Base-by-base conservation (phyloP, 106 monocot genomes). In the Dendrobium officinale region DNA sequence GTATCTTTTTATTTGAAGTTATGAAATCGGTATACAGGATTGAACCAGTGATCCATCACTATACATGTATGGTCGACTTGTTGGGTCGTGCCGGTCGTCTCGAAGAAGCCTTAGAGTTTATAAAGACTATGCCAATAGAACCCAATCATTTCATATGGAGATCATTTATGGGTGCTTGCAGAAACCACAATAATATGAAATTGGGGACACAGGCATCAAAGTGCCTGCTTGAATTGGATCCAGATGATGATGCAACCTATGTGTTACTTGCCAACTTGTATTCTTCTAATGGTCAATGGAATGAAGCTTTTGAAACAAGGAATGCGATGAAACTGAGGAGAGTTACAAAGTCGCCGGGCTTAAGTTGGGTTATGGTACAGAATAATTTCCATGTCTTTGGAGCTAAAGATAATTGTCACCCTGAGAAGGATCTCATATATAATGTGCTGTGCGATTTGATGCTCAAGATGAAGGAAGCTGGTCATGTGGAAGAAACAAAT, bases 1-100 rank as follows among this genome's bases (percentile, higher is more conserved):
- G 95, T 0, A 33, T 8, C 2, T 56, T 2, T 24, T 75, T 86
- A 42, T 95, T 91, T 68, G 43, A 37, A n/a, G 85, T 83, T 0
- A 93, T 95, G 92, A 67, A 70, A 7, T 16, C 54, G 0, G 77
- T 87, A 51, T 74, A 89, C 82, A 77, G 84, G 40, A 45, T 91
- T 47, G 78, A 80, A 11, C 85, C 89, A 0, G 67, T 73, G 19
- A 45, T 80, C 1, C 93, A 93, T 77, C 95, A 95, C 74, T 89
- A 86, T 59, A 86, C 92, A 26, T 92, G 88, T 61, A 85, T 95
- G 89, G 95, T 95, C 6, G 95, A 95, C 81, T 83, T 95, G 24
- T 82, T 93, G 45, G 95, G 92, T 4, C 86, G 95, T 74, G 92
- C 91, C 6, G 95, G 93, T 56, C 43, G 73, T 47, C 89, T 93